Conservation (phyloP, 768 basidiomycete genomes). For the Sporobolomyces pararoseus region DNA sequence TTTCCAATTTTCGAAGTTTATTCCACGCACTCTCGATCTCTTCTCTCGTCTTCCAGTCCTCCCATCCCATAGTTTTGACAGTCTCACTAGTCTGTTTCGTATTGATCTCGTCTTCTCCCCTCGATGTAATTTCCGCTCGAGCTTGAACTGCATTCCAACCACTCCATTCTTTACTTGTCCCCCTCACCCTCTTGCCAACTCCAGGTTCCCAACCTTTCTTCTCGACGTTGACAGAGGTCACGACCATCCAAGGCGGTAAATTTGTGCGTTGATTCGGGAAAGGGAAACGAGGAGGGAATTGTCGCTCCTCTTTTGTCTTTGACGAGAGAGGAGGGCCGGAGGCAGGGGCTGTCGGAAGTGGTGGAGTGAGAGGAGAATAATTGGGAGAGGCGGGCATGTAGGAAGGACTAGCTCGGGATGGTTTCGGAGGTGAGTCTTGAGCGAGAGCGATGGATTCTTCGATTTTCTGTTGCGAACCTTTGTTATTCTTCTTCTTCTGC, state of each 20-base stretch:
- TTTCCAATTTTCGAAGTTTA: not conserved
- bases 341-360: not conserved
- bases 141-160: not conserved
- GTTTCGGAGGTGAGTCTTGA: not conserved
- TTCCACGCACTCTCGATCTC: slow-evolving; percentile 19
- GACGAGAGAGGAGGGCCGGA: not conserved
- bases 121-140: not conserved
- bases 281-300: not conserved
- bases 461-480: not conserved
- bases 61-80: too few species aligned
- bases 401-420: slow-evolving; percentile 11
- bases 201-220: slow-evolving; percentile 37
- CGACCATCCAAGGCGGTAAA: slow-evolving; percentile 40
- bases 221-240: slow-evolving; percentile 45
- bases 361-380: not conserved
- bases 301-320: not conserved
- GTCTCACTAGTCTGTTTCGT: too few species aligned
- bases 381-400: not conserved
- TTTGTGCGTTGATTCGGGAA: slow-evolving; percentile 29
- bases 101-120: not conserved
- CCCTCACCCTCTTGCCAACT: slow-evolving; percentile 5
- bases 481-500: not conserved
- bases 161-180: slow-evolving; percentile 20
- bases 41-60: not conserved
- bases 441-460: not conserved